Conservation (phyloP, 768 basidiomycete genomes). For the Xanthoconium purpureum region DNA sequence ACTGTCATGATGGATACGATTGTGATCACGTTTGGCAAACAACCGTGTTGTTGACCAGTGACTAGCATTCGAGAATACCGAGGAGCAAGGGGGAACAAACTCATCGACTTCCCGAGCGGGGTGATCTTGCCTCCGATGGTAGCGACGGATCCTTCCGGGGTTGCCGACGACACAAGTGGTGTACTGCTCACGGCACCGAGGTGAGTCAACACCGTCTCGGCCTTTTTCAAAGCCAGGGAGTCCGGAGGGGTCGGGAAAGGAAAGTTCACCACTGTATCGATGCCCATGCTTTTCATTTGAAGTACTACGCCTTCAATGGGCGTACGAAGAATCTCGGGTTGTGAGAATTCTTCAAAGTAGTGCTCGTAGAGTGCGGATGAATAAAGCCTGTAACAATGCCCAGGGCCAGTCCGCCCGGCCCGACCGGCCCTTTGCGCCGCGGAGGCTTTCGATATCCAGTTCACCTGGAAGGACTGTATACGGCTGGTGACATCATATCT, state of each 20-base stretch:
- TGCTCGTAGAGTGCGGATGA: conserved; percentile 94
- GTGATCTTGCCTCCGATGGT: conserved; percentile 68
- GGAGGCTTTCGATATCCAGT: conserved; percentile 94
- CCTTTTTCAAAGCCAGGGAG: conserved; percentile 65
- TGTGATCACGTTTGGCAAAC: conserved; percentile 87
- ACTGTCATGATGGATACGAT: conserved; percentile 90
- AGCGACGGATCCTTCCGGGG: conserved; percentile 11
- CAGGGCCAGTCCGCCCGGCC: conserved; percentile 96
- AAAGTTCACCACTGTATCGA: conserved; percentile 94
- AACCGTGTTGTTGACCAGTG: conserved; percentile 79
- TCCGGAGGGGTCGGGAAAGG: conserved; percentile 98
- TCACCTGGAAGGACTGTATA: conserved; percentile 88
- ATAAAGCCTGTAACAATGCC: conserved; percentile 96
- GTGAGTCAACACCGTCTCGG: conserved; percentile 75
- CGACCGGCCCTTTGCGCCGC: conserved; percentile 93
- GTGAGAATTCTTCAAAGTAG: conserved; percentile 81
- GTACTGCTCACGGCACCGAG: conserved; percentile 72
- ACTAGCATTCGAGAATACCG: conserved; percentile 96
- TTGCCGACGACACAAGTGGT: conserved; percentile 21
- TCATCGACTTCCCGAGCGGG: conserved; percentile 87
- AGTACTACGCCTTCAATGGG: conserved; percentile 96
- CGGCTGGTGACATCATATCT: conserved; percentile 77
- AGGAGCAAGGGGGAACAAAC: conserved; percentile 90
- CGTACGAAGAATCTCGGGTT: conserved; percentile 91
- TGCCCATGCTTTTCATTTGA: conserved; percentile 99